These are phyloP conservation scores for Corchorus olitorius DNA, from an alignment of 345 rosid species.

Conservation along the genomic window DNA sequence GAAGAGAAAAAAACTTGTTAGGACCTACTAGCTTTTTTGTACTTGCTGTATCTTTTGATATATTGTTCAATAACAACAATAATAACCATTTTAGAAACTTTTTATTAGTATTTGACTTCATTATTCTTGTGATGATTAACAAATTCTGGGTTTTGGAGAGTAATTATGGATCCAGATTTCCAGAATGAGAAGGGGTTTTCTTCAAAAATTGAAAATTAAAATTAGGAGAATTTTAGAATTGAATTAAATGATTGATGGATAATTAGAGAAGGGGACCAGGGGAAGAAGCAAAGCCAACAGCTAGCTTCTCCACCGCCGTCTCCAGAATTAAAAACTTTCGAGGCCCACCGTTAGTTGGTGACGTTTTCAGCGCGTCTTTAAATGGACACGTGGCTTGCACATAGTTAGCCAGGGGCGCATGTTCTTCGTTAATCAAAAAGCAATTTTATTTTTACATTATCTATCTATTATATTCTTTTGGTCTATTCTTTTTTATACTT, in stretches of 20 bases:
- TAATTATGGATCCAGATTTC: constrained; percentile 1
- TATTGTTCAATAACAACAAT: constrained; percentile 1
- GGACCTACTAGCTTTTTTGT: neutral
- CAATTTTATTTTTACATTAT: no score
- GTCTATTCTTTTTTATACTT: no score
- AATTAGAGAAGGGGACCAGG: no score
- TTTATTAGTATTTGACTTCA: neutral
- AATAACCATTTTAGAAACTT: neutral
- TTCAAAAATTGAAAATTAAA: no score
- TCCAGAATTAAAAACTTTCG: neutral
- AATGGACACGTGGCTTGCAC: neutral
- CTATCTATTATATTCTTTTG: no score
- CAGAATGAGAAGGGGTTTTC: neutral
- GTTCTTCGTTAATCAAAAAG: neutral
- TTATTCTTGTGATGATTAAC: neutral
- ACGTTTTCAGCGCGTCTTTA: neutral
- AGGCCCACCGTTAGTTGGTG: neutral
- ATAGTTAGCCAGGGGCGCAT: neutral
- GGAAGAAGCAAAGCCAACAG: neutral
- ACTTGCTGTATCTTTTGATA: constrained; percentile 13
- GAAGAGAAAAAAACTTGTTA: constrained; percentile 2
- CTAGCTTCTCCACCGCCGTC: neutral
- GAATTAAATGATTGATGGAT: neutral
- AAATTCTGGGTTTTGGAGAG: neutral
- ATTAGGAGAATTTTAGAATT: neutral